Evolutionary conservation across 2,329 filamentous ascomycete genomes (phyloP).

Genomic region (Nothopassalora personata): DNA sequence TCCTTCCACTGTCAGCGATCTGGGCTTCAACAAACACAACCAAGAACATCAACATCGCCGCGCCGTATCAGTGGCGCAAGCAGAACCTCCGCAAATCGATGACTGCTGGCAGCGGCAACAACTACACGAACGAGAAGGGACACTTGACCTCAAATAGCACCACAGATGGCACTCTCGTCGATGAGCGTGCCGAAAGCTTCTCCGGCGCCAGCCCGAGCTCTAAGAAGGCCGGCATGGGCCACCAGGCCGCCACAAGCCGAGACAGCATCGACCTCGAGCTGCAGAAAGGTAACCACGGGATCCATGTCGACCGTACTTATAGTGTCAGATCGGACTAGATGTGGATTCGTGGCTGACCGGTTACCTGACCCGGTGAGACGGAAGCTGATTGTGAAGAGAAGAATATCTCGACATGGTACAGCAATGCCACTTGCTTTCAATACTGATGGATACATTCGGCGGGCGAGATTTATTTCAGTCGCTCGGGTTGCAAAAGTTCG

Average conservation of each 20-base stretch:
- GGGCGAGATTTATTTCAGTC: neutral
- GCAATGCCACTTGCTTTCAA: neutral
- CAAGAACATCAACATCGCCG: constrained; percentile 24
- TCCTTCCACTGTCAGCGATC: constrained; percentile 60
- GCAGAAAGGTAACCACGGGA: constrained; percentile 17
- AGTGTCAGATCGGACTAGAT: constrained; percentile 20
- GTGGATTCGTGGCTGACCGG: constrained; percentile 1
- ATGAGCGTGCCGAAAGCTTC: constrained; percentile 10
- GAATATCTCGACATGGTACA: neutral
- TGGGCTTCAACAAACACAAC: constrained; percentile 51
- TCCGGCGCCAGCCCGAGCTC: constrained; percentile 10
- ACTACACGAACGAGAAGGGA: constrained; percentile 18
- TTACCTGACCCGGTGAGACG: neutral
- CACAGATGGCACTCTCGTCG: constrained; percentile 21
- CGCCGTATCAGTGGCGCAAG: constrained; percentile 17
- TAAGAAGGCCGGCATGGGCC: constrained; percentile 14
- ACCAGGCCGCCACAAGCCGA: constrained; percentile 5
- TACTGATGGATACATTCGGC: neutral
- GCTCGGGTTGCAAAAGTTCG: neutral
- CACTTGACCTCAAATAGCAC: constrained; percentile 12
- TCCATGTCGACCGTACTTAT: constrained; percentile 23
- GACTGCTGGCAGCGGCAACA: constrained; percentile 11
- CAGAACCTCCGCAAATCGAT: constrained; percentile 10
- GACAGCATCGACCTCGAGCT: constrained; percentile 23
- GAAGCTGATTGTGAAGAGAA: neutral